phyloP scores from a whole-genome alignment of 2,329 filamentous ascomycete genomes.

The Raffaelea ambrosiae region DNA sequence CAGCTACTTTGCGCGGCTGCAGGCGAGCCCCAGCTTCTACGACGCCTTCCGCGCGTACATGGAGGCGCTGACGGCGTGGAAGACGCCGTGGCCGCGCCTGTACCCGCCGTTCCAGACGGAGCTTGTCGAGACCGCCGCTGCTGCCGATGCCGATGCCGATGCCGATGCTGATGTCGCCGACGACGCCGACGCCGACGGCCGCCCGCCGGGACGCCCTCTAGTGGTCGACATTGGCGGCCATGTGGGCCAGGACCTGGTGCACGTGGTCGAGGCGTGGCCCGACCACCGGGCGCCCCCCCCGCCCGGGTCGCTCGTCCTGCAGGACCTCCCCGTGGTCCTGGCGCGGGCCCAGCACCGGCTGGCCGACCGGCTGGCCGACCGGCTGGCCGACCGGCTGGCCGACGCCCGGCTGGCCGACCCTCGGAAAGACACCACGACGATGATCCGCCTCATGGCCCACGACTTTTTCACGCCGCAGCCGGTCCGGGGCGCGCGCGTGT shows the following conservation, averaged over 20 bases:
- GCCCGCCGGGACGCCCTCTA: too few relatives aligned
- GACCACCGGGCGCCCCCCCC: too few relatives aligned
- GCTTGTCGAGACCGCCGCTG: neutral
- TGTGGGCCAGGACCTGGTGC: neutral
- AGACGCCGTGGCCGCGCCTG: neutral
- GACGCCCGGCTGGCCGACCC: neutral
- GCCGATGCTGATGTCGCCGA: too few relatives aligned
- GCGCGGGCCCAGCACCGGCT: too few relatives aligned
- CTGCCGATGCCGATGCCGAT: too few relatives aligned
- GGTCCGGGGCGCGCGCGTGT: conserved; percentile 22
- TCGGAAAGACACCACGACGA: neutral
- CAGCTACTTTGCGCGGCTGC: neutral
- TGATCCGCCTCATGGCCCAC: conserved; percentile 9
- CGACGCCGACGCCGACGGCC: too few relatives aligned
- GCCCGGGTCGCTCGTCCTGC: neutral
- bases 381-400: too few relatives aligned
- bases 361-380: too few relatives aligned
- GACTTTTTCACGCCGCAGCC: conserved; percentile 18
- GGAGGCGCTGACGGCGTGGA: neutral
- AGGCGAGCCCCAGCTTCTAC: neutral
- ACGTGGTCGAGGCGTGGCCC: neutral
- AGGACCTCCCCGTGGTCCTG: neutral
- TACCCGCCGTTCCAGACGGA: too few relatives aligned
- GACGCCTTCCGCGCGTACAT: neutral
- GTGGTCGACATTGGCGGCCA: neutral